Evolutionary conservation across 106 monocot genomes (phyloP).

Genomic region (Gastrodia elata): DNA sequence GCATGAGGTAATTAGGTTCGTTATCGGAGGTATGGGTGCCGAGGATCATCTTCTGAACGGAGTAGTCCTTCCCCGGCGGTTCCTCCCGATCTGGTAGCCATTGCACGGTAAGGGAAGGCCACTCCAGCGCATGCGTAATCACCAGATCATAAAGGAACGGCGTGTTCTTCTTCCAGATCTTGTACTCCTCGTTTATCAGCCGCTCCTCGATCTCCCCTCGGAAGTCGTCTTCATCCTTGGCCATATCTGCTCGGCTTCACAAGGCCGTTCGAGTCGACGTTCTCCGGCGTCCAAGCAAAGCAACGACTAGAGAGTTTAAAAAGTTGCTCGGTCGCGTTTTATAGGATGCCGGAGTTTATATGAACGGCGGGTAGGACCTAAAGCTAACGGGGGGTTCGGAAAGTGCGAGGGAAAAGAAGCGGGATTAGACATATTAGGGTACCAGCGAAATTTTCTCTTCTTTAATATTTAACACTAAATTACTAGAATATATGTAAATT

Average conservation of each 20-base stretch:
- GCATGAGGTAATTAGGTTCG: slow-evolving; percentile 96
- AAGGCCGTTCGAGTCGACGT: background rate
- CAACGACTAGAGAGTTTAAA: background rate
- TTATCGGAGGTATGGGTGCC: slow-evolving; percentile 97
- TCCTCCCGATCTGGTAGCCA: slow-evolving; percentile 86
- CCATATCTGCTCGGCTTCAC: slow-evolving; percentile 25
- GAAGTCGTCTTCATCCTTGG: slow-evolving; percentile 79
- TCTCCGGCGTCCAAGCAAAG: background rate
- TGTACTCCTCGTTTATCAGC: slow-evolving; percentile 99
- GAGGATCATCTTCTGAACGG: slow-evolving; percentile 87
- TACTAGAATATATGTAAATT: too few relatives aligned
- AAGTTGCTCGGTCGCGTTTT: background rate
- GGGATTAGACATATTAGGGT: too few relatives aligned
- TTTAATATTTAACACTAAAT: too few relatives aligned
- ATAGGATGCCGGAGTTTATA: background rate
- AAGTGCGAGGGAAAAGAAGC: background rate
- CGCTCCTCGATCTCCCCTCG: slow-evolving; percentile 87
- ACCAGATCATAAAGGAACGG: slow-evolving; percentile 97
- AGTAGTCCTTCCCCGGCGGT: slow-evolving; percentile 82
- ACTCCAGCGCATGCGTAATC: slow-evolving; percentile 93
- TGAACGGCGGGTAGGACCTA: background rate
- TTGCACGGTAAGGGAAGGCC: slow-evolving; percentile 98
- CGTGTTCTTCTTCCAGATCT: slow-evolving; percentile 99
- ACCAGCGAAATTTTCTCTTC: too few relatives aligned
- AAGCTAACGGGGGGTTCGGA: background rate